phyloP scores from a whole-genome alignment of 148 eudicot genomes.

The Cornus florida region DNA sequence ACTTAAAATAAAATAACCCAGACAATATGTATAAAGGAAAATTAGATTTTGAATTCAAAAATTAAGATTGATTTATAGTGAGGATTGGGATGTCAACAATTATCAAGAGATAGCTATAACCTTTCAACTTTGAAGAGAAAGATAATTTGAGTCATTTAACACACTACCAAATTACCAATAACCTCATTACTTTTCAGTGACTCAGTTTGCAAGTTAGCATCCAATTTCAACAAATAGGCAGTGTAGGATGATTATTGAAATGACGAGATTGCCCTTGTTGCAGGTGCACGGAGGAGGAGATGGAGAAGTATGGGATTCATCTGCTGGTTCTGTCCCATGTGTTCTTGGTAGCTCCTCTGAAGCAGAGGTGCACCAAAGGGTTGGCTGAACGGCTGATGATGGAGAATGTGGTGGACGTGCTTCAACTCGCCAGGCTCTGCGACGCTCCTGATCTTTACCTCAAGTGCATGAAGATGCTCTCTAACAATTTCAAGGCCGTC shows the following conservation, averaged over 20 bases:
- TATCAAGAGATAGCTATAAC: too few relatives aligned
- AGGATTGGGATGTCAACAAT: too few relatives aligned
- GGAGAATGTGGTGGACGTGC: slow-evolving; percentile 75
- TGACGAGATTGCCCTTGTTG: slow-evolving; percentile 9
- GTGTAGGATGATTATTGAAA: too few relatives aligned
- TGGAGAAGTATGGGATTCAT: slow-evolving; percentile 82
- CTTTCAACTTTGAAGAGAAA: too few relatives aligned
- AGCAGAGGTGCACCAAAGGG: slow-evolving; percentile 69
- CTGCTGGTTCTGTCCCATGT: slow-evolving; percentile 81
- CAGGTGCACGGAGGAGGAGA: slow-evolving; percentile 78
- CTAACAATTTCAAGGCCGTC: slow-evolving; percentile 50
- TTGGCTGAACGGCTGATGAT: slow-evolving; percentile 48
- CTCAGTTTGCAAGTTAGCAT: too few relatives aligned
- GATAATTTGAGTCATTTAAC: too few relatives aligned
- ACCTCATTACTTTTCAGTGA: neutral
- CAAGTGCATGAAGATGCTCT: slow-evolving; percentile 62
- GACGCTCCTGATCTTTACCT: slow-evolving; percentile 86
- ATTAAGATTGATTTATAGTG: too few relatives aligned
- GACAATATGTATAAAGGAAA: too few relatives aligned
- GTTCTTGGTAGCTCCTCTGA: slow-evolving; percentile 70
- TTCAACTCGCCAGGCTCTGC: slow-evolving; percentile 82
- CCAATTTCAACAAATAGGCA: too few relatives aligned
- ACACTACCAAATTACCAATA: too few relatives aligned
- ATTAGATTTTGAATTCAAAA: too few relatives aligned
- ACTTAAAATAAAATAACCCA: too few relatives aligned